Conservation (phyloP, 2,329 filamentous ascomycete species). For the Beauveria medogensis region DNA sequence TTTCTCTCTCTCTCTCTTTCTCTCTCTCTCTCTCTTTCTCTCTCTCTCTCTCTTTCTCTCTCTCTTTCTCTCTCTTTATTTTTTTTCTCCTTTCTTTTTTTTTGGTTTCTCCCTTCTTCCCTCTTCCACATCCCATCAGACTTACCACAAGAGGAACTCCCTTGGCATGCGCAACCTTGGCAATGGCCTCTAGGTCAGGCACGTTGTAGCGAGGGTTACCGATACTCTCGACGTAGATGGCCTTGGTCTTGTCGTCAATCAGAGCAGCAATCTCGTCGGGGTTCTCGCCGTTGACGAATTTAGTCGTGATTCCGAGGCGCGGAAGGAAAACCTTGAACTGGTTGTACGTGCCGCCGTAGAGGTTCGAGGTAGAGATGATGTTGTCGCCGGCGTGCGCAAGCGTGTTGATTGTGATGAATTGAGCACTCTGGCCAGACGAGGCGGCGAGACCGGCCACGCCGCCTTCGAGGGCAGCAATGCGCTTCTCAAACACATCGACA, state of each 20-base stretch:
- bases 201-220: conserved; percentile 92
- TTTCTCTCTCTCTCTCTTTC: too few relatives aligned
- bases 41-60: too few relatives aligned
- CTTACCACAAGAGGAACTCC: conserved; percentile 57
- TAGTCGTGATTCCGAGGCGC: conserved; percentile 78
- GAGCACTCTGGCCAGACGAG: conserved; percentile 79
- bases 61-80: background rate
- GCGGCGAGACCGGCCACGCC: conserved; percentile 80
- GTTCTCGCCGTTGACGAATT: conserved; percentile 77
- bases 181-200: conserved; percentile 82
- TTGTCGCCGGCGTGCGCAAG: conserved; percentile 88
- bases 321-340: conserved; percentile 89
- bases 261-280: conserved; percentile 69
- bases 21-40: too few relatives aligned
- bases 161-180: conserved; percentile 63
- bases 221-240: conserved; percentile 84
- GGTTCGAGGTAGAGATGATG: conserved; percentile 81
- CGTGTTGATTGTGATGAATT: conserved; percentile 81
- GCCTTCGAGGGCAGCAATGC: conserved; percentile 90
- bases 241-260: conserved; percentile 92
- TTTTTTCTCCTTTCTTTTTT: background rate
- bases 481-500: conserved; percentile 92
- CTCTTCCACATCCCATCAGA: conserved; percentile 10
- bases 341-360: conserved; percentile 96
- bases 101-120: background rate